Percentiles rank a stretch among this genome's conserved stretches.
Conservation (phyloP, 208 protist species). For the Acanthamoeba rhysodes region DNA sequence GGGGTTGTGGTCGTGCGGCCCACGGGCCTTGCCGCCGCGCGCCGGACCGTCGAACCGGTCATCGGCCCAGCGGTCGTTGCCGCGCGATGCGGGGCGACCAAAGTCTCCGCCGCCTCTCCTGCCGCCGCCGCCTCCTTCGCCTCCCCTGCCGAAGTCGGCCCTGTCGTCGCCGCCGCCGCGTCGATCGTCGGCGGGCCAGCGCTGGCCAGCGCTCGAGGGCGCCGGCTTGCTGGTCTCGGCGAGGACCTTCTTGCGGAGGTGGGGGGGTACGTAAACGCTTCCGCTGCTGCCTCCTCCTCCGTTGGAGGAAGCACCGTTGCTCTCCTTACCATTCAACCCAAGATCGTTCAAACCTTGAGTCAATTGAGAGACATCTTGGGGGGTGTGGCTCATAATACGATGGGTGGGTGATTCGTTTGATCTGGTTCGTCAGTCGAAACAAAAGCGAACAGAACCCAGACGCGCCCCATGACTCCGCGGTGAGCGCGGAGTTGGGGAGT, state of each 20-base stretch:
- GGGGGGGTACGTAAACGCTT: constrained; percentile 70
- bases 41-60: background rate
- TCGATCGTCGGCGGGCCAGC: constrained; percentile 29
- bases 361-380: constrained; percentile 40
- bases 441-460: background rate
- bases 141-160: background rate
- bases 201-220: background rate
- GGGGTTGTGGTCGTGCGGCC: constrained; percentile 32
- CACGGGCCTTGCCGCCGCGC: background rate
- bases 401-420: background rate
- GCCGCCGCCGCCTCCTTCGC: background rate
- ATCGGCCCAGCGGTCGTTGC: constrained; percentile 69
- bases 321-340: constrained; percentile 30
- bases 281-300: constrained; percentile 29
- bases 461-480: background rate
- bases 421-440: background rate
- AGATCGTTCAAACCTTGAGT: constrained; percentile 50
- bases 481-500: background rate
- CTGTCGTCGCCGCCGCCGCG: background rate
- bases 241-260: constrained; percentile 47
- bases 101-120: background rate
- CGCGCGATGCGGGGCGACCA: no score
- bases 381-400: constrained; percentile 64
- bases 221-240: background rate
- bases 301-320: constrained; percentile 7